phyloP scores from a whole-genome alignment of 2,329 filamentous ascomycete species.

The Aspergillus quadricinctus region DNA sequence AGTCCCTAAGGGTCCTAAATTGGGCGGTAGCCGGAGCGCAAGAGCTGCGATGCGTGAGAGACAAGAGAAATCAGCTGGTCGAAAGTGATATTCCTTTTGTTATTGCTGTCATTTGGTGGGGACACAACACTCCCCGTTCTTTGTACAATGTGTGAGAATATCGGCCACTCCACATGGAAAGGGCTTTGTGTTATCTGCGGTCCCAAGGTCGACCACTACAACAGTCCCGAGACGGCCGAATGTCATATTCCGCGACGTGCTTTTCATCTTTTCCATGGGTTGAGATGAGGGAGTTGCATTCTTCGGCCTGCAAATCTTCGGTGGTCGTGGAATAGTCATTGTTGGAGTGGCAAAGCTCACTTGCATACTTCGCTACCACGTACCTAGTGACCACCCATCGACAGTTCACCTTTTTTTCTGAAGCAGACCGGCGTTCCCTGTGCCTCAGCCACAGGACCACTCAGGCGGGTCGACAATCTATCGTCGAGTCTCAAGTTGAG shows the following conservation, averaged over 20 bases:
- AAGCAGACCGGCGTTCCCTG: background rate
- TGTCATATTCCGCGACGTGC: background rate
- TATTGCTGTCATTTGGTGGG: background rate
- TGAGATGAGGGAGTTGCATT: background rate
- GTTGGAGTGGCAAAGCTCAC: background rate
- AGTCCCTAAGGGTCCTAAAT: slow-evolving; percentile 50
- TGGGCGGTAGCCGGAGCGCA: slow-evolving; percentile 59
- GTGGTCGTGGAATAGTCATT: background rate
- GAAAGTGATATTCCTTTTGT: slow-evolving; percentile 26
- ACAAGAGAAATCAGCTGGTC: slow-evolving; percentile 43
- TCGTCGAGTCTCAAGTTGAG: background rate
- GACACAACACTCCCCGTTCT: background rate
- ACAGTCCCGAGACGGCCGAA: background rate
- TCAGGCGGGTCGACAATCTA: background rate
- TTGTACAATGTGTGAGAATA: background rate
- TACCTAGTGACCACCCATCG: background rate
- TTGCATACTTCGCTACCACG: background rate
- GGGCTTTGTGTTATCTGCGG: background rate
- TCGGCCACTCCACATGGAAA: background rate
- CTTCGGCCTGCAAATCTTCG: background rate
- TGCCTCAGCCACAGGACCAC: background rate
- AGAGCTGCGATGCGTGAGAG: slow-evolving; percentile 57
- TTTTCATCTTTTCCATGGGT: background rate
- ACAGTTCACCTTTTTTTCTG: background rate
- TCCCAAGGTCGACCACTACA: background rate